Base-by-base conservation (phyloP, 208 protist genomes). In the Novymonas esmeraldas region DNA sequence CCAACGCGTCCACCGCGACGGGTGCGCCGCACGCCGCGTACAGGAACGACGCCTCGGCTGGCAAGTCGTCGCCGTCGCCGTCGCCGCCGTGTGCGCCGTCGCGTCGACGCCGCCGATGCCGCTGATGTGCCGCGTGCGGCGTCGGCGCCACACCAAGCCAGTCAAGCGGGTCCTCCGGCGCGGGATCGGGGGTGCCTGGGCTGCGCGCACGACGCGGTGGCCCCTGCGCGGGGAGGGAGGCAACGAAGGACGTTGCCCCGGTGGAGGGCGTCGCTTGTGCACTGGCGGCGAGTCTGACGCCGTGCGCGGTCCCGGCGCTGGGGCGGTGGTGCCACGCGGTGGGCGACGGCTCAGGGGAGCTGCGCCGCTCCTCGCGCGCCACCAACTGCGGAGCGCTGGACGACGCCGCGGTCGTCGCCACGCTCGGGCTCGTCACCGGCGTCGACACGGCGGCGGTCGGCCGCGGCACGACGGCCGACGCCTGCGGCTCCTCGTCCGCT, bases 221-320 rank as follows among this genome's bases (percentile, higher is more conserved):
- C 6, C 51, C 29, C 52, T 60, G 58, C 6, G 34, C 13, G 14
- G 67, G 67, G 7, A 73, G 49, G 3, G 67, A 73, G 34, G 31
- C 65, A 44, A 66, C 65, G 34, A 66, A 65, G 1, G 67, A 73
- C 20, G 50, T 58, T 1, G 29, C 51, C 6, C 11, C 33, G 0
- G 51, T 62, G 3, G 28, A 13, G 2, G 44, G 24, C 4, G 38
- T 11, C 10, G 59, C 29, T 3, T 18, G 49, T 18, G 29, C 26
- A 29, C 26, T 14, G 6, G 58, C 51, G 2, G n/a, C n/a, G n/a
- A n/a, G n/a, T n/a, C n/a, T n/a, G n/a, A n/a, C n/a, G n/a, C n/a
- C n/a, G n/a, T n/a, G n/a, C n/a, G n/a, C n/a, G n/a, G n/a, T n/a
- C n/a, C n/a, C n/a, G n/a, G n/a, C n/a, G n/a, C n/a, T n/a, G 31